These are phyloP conservation scores for Ogataea minuta DNA, from an alignment of 805 yeast genomes.

Conservation along the genomic window DNA sequence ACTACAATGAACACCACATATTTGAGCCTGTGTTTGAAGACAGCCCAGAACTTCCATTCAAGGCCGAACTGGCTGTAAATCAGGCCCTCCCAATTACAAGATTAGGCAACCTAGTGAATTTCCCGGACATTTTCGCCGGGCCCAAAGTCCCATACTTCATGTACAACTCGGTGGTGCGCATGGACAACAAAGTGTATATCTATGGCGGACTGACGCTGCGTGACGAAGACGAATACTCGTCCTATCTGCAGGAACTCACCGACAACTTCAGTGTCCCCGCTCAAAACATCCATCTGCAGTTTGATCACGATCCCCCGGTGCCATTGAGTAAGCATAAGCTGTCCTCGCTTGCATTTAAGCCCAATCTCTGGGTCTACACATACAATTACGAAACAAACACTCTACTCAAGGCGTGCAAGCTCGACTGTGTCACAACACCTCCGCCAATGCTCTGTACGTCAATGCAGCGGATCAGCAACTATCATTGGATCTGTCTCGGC, in stretches of 20 bases:
- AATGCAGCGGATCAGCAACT: constrained; percentile 49
- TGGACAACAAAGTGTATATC: constrained; percentile 38
- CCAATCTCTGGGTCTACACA: constrained; percentile 37
- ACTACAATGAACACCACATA: constrained; percentile 23
- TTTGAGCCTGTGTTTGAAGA: constrained; percentile 13
- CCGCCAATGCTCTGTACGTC: constrained; percentile 50
- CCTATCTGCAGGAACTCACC: constrained; percentile 27
- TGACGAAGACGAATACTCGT: constrained; percentile 25
- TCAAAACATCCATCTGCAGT: constrained; percentile 29
- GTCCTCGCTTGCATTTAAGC: constrained; percentile 41
- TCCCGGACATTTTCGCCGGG: constrained; percentile 39
- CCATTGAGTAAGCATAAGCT: constrained; percentile 44
- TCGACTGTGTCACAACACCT: constrained; percentile 35
- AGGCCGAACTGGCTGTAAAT: no score
- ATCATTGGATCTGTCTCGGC: constrained; percentile 65
- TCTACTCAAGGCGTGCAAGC: constrained; percentile 25
- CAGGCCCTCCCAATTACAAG: constrained; percentile 6
- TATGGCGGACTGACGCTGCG: constrained; percentile 44
- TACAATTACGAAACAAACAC: constrained; percentile 41
- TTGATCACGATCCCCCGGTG: constrained; percentile 41
- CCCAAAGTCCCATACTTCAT: constrained; percentile 41
- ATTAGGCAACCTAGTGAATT: constrained; percentile 25
- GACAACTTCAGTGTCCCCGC: constrained; percentile 34
- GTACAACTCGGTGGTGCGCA: constrained; percentile 43
- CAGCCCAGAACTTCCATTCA: no score